Base-by-base conservation (phyloP, 1,139 yeast species). In the Kodamaea anthophila region DNA sequence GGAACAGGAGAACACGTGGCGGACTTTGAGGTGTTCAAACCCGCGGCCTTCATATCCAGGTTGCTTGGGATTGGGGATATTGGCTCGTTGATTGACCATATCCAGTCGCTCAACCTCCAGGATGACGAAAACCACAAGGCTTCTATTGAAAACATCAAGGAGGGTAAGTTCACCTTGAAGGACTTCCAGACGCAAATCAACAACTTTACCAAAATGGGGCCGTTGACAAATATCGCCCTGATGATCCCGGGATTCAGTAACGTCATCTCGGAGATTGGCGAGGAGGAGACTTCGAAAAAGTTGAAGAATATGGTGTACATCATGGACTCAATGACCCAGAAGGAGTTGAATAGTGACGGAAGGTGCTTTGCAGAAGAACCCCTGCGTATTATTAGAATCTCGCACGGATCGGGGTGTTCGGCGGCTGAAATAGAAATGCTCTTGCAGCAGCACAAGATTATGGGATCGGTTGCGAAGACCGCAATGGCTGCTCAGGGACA, bases 1-100 rank as follows among this genome's bases (percentile, higher is more conserved):
- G 98, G 98, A 71, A 88, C 97, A 1, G 98, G 98, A 51, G 98
- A 91, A 57, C 98, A 91, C 53, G 83, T 88, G 27, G 85, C 83
- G 34, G 98, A 91, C 53, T 73, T 91, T 40, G 98, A 91, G 57
- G 77, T 84, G 26, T 91, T 91, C 55, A 80, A 93, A 18, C 96
- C 98, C 13, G 74, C 80, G 37, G 79, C 91, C 36, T 91, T 91
- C 54, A 76, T 91, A 29, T 83, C 95, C 14, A 87, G 87, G 53
- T 65, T 91, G 36, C 68, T 91, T 37, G 98, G 98, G 6, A 88
- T 91, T 47, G 98, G 97, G 36, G 98, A 91, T 55, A 76, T 91
- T 36, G 95, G 86, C 53, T 88, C 95, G 18, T 72, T 91, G 40
- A 79, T 91, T 70, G 98, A 91, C 54, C 96, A 87, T 48, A 94